phyloP scores from a whole-genome alignment of 2,329 filamentous ascomycete genomes.

The Cladophialophora carrionii region DNA sequence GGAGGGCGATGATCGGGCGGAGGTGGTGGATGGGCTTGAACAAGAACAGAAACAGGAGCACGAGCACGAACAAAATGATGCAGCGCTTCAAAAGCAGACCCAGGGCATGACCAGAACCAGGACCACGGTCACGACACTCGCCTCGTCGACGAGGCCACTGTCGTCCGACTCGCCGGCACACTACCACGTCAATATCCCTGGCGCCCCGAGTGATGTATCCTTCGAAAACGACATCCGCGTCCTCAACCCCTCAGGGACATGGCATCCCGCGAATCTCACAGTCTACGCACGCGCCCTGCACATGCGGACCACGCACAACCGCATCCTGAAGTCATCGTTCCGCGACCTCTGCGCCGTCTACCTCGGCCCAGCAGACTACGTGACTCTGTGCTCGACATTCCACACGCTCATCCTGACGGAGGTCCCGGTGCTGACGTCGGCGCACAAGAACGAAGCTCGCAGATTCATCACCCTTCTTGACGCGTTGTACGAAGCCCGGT shows the following conservation, averaged over 20 bases:
- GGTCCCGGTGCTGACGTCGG: slow-evolving; percentile 67
- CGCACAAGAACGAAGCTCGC: slow-evolving; percentile 78
- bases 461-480: slow-evolving; percentile 80
- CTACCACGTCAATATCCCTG: slow-evolving; percentile 31
- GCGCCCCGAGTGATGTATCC: slow-evolving; percentile 4
- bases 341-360: slow-evolving; percentile 64
- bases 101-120: too few relatives aligned
- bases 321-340: slow-evolving; percentile 65
- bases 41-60: slow-evolving; percentile 32
- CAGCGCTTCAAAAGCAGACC: background rate
- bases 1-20: slow-evolving; percentile 25
- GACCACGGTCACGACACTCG: background rate
- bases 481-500: slow-evolving; percentile 78
- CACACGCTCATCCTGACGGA: slow-evolving; percentile 75
- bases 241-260: slow-evolving; percentile 31
- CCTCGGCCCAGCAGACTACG: slow-evolving; percentile 80
- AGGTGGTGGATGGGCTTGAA: background rate
- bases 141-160: slow-evolving; percentile 1
- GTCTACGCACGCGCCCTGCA: slow-evolving; percentile 51
- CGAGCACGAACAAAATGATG: background rate
- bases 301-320: slow-evolving; percentile 58
- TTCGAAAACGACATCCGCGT: slow-evolving; percentile 21
- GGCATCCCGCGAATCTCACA: slow-evolving; percentile 32
- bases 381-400: slow-evolving; percentile 76
- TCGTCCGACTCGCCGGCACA: slow-evolving; percentile 37